These are phyloP conservation scores for Halophytophthora batemanensis DNA, from an alignment of 352 stramenopile species.

Conservation along the genomic window DNA sequence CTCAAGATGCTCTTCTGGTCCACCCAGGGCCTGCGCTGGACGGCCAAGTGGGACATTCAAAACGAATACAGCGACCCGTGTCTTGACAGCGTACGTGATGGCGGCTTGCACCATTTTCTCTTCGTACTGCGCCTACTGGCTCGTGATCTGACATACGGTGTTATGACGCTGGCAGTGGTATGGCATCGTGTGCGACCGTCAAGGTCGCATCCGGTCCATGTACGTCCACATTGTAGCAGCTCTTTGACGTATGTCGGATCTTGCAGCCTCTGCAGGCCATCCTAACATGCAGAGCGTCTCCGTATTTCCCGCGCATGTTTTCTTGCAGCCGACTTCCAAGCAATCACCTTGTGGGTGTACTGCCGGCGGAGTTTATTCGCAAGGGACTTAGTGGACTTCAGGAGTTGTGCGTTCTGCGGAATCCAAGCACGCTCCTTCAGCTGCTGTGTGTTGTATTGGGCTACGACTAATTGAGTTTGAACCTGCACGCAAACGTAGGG, in stretches of 20 bases:
- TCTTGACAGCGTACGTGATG: conserved; percentile 30
- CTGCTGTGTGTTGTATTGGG: neutral
- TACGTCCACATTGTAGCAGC: too few species aligned
- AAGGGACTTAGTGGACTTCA: conserved; percentile 41
- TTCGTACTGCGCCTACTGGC: neutral
- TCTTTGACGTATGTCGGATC: neutral
- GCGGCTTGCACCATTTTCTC: neutral
- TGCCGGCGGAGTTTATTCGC: conserved; percentile 51
- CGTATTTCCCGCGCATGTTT: neutral
- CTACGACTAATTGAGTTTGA: neutral
- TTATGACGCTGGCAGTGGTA: conserved; percentile 41
- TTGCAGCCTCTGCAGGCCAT: neutral
- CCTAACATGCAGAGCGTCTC: neutral
- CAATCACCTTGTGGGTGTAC: conserved; percentile 65
- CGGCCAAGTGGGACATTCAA: conserved; percentile 54
- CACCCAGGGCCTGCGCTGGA: conserved; percentile 50
- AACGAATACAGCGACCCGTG: conserved; percentile 67
- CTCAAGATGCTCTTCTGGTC: conserved; percentile 69
- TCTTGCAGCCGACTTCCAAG: conserved; percentile 35
- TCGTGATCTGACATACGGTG: neutral
- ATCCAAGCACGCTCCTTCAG: neutral
- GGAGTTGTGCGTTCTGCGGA: conserved; percentile 39
- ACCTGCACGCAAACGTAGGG: conserved; percentile 20
- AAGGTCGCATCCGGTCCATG: conserved; percentile 54
- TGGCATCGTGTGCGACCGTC: conserved; percentile 53